Conservation (phyloP, 2,329 filamentous ascomycete genomes). For the Bipolaris victoriae region DNA sequence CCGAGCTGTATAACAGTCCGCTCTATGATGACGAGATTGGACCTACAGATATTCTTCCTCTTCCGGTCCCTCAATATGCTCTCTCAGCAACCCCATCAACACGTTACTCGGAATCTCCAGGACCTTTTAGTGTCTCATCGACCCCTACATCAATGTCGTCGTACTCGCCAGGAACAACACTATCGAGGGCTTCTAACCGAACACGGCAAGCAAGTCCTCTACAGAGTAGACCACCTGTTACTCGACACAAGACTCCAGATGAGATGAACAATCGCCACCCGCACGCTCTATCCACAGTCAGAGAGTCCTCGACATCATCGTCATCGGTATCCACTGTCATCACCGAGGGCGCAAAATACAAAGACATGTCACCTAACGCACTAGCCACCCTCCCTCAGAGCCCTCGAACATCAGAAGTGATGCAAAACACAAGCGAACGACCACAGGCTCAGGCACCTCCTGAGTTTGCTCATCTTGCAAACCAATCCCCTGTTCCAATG, state of each 20-base stretch:
- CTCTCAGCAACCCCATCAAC: conserved; percentile 77
- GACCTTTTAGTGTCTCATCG: conserved; percentile 75
- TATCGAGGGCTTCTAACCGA: conserved; percentile 54
- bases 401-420: conserved; percentile 45
- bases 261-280: conserved; percentile 57
- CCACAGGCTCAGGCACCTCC: conserved; percentile 42
- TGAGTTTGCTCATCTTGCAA: conserved; percentile 62
- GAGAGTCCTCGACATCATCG: conserved; percentile 74
- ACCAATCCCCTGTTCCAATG: conserved; percentile 61
- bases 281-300: conserved; percentile 67
- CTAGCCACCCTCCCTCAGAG: conserved; percentile 58
- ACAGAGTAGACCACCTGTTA: conserved; percentile 65
- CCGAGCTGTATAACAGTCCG: conserved; percentile 31
- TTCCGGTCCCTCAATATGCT: conserved; percentile 69
- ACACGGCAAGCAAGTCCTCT: conserved; percentile 63
- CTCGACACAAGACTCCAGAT: conserved; percentile 62
- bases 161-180: conserved; percentile 69
- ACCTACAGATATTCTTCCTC: conserved; percentile 69
- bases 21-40: conserved; percentile 56
- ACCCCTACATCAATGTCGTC: conserved; percentile 81
- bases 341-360: conserved; percentile 56
- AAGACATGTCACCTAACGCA: conserved; percentile 43
- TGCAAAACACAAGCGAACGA: conserved; percentile 12
- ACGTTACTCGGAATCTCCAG: conserved; percentile 74
- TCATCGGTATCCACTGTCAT: conserved; percentile 74